Evolutionary conservation across 441 rosid genomes (phyloP), one percentile per base, ranked within the genome.

Genomic region (Erodium moschatum): DNA sequence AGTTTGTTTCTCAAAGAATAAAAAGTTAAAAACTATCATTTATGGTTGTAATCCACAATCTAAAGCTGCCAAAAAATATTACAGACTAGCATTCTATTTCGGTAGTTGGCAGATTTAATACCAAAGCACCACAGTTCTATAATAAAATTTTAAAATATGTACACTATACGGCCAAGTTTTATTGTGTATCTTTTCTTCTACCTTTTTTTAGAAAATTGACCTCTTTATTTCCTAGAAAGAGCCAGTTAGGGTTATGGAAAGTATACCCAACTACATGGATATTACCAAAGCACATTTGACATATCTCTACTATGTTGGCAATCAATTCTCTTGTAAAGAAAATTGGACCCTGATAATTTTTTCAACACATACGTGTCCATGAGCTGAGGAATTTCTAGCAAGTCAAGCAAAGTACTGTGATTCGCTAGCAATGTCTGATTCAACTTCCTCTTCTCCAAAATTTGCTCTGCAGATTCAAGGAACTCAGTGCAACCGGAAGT

Each of bases 341-440:
- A 50, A 3, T 46, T 33, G 38, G 46, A 64, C 21, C 29, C 19
- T 62, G 4, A 5, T 60, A 63, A 65, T 10, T 50, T 69, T 24
- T 20, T 24, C 46, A 77, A 66, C 70, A 81, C 94, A 62, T 82
- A 93, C 97, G 98, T 93, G 81, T 91, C 98, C 98, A 93, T 93
- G 70, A 91, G 98, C 81, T 91, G 98, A 75, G 97, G 98, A 72
- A 93, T 93, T 83, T 91, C 97, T 67, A 93, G 98, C 85, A 93
- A 86, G 79, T 91, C 98, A 40, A 93, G 97, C 81, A 91, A 81
- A 80, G 89, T 85, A 75, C 95, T 85, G 70, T 91, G 98, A 78
- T 89, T 93, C 4, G 85, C 84, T 52, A 91, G 86, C 84, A 91
- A 76, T 10, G 84, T 85, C 80, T 93, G 95, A 83, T 93, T 93